Evolutionary conservation across 768 basidiomycete genomes (phyloP), one percentile per base, ranked within the genome.

Genomic region (Tricholomella constricta): DNA sequence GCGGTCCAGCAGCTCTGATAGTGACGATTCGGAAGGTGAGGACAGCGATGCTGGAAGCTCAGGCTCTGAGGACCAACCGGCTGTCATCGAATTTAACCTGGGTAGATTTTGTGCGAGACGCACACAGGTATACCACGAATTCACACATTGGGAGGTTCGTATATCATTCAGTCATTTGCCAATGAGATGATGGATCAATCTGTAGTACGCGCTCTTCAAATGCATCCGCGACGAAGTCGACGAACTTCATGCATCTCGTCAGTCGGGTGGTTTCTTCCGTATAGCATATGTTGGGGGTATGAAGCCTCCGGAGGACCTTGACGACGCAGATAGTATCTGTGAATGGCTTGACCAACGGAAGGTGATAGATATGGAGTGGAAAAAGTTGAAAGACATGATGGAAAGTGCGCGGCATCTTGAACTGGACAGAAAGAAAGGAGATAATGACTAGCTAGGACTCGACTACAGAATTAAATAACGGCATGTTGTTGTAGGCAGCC

Each of bases 91-190:
- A 57, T 85, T 86, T 59, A 69, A 84, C 59, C 75, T 93, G 4
- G 91, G 91, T n/a, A 80, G 88, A 29, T 92, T 91, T 63, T 94
- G 91, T 65, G 90, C 86, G 2, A 72, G 72, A 43, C 78, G 91
- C 46, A 84, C 85, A 2, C 71, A 67, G 46, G 81, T 84, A 15
- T 94, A 81, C 60, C 91, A 93, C 62, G 68, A 77, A 48, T 84
- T 92, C 61, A 79, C 78, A 17, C 91, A 94, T 61, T 94, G 91
- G 91, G 90, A 91, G 83, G 91, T 91, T 55, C 51, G 78, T 69
- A 34, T 22, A 20, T 45, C 41, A 22, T 4, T 29, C 37, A 6
- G 2, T 45, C 52, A 15, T 27, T 17, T 52, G 34, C 8, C 37
- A 31, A n/a, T 37, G 9, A 17, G 19, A 20, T 26, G 34, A 17